Percentiles rank a stretch among this genome's conserved stretches.
These are phyloP conservation scores for Botrytis cinerea DNA, from an alignment of 2,329 filamentous ascomycete species.

Conservation along the genomic window DNA sequence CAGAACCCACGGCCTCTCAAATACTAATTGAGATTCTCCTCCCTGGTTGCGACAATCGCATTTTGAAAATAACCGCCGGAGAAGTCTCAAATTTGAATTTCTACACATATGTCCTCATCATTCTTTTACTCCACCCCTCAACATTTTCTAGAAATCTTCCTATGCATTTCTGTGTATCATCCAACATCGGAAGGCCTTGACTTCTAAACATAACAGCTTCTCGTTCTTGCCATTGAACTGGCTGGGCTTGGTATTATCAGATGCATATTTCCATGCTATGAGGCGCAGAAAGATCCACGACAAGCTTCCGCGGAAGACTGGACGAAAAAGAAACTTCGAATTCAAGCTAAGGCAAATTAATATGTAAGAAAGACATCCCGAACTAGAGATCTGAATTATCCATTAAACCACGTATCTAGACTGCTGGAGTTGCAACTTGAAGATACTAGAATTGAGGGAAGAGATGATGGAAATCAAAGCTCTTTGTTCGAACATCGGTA, in stretches of 20 bases:
- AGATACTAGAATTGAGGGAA: neutral
- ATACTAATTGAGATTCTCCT: neutral
- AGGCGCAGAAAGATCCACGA: no score
- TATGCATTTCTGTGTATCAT: no score
- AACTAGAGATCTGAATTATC: neutral
- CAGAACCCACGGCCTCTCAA: neutral
- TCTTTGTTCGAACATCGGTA: neutral
- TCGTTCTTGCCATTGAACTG: neutral
- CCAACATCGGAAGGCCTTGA: neutral
- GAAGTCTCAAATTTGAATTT: neutral
- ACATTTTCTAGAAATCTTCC: neutral
- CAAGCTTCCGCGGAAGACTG: neutral
- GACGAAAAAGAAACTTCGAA: neutral
- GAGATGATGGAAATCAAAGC: neutral
- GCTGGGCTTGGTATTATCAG: neutral
- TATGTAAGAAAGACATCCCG: neutral
- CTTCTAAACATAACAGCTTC: neutral
- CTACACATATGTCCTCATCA: neutral
- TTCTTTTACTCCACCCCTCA: neutral
- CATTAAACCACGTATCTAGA: neutral
- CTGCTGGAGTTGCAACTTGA: neutral
- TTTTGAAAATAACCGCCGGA: neutral
- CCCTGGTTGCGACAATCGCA: neutral
- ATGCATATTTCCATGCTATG: neutral
- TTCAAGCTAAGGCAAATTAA: neutral